Conservation (phyloP, 768 basidiomycete species). For the Leccinellum rugosiceps region DNA sequence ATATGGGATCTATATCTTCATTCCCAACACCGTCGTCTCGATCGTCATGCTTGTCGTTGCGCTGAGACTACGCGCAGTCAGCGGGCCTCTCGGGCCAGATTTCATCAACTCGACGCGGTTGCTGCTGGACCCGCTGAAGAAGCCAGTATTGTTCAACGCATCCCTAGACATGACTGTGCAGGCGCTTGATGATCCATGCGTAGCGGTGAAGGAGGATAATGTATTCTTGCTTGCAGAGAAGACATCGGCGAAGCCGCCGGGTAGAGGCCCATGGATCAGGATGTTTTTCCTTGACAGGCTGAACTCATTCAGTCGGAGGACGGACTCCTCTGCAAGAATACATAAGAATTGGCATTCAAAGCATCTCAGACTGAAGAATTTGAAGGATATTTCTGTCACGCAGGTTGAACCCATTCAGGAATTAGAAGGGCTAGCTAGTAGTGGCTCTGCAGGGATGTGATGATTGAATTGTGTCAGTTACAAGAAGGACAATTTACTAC, state of each 20-base stretch:
- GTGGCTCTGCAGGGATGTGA: no score
- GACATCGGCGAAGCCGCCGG: no score
- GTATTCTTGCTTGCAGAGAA: neutral
- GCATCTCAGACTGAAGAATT: no score
- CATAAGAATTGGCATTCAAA: neutral
- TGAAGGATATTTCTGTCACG: no score
- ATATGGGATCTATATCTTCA: conserved; percentile 3
- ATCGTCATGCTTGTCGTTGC: conserved; percentile 1
- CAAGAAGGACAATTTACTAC: no score
- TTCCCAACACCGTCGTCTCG: conserved; percentile 8
- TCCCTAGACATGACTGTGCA: neutral
- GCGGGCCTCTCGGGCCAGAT: conserved; percentile 3
- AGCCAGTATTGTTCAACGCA: conserved; percentile 10
- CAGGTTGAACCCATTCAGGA: no score
- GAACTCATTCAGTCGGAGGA: neutral
- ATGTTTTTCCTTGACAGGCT: neutral
- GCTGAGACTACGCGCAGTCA: conserved; percentile 1
- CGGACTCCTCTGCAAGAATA: neutral
- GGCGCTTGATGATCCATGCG: neutral
- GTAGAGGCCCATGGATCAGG: neutral
- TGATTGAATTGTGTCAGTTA: no score
- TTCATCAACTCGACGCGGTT: conserved; percentile 9
- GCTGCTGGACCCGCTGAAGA: conserved; percentile 11
- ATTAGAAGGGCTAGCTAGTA: no score
- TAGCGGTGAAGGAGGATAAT: neutral